Conservation (phyloP, 2,329 filamentous ascomycete genomes). For the Lachnellula suecica region DNA sequence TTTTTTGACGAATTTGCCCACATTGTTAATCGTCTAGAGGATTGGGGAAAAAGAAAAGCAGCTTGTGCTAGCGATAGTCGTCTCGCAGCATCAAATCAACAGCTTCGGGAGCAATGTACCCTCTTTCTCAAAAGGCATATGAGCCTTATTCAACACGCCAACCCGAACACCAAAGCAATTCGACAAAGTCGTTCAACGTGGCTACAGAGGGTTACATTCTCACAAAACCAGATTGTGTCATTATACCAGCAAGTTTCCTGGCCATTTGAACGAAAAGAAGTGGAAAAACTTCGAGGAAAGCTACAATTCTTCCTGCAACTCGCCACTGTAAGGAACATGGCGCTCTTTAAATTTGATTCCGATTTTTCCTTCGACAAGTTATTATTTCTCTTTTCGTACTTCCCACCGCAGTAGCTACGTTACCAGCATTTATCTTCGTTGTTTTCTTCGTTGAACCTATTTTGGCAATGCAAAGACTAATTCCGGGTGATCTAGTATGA, state of each 20-base stretch:
- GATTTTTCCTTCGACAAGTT: too few relatives aligned
- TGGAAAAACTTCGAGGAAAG: constrained; percentile 17
- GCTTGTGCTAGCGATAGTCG: constrained; percentile 5
- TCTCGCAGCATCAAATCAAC: constrained; percentile 11
- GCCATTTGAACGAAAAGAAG: constrained; percentile 20
- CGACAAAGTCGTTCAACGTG: constrained; percentile 17
- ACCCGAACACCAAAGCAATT: constrained; percentile 16
- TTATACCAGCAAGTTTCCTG: constrained; percentile 21
- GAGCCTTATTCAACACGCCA: constrained; percentile 18
- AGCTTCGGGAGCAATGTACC: constrained; percentile 14
- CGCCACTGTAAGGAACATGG: too few relatives aligned
- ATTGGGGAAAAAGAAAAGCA: constrained; percentile 19
- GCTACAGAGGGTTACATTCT: constrained; percentile 14
- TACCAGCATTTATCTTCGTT: too few relatives aligned
- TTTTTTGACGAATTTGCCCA: constrained; percentile 23
- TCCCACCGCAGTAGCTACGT: too few relatives aligned
- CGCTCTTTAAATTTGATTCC: too few relatives aligned
- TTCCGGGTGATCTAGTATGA: too few relatives aligned
- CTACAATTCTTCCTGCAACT: constrained; percentile 22
- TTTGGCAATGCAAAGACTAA: too few relatives aligned
- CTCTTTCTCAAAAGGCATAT: constrained; percentile 23
- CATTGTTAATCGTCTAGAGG: constrained; percentile 17
- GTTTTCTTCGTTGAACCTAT: too few relatives aligned
- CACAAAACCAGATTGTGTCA: constrained; percentile 9
- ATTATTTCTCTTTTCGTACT: too few relatives aligned